Conservation (phyloP, 148 eudicot species). For the Cornus suecica region DNA sequence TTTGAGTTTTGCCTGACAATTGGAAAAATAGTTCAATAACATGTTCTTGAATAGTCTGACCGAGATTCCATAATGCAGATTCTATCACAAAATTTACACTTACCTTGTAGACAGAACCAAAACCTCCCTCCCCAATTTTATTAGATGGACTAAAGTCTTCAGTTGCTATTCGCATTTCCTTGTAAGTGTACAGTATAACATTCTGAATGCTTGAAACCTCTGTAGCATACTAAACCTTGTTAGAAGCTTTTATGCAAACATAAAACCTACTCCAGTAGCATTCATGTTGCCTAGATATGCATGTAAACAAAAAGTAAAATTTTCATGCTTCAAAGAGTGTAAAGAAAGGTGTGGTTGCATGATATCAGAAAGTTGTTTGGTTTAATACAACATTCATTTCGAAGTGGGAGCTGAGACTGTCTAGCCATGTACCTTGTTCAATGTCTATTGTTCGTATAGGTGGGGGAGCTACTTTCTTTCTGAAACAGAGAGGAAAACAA, state of each 20-base stretch:
- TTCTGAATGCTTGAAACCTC: slow-evolving; percentile 39
- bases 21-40: slow-evolving; percentile 6
- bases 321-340: neutral
- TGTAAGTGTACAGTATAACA: slow-evolving; percentile 33
- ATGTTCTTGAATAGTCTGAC: neutral
- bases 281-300: neutral
- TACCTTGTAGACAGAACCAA: slow-evolving; percentile 67
- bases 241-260: slow-evolving; percentile 11
- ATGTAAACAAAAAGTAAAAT: neutral
- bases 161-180: slow-evolving; percentile 42
- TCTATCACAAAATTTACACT: neutral
- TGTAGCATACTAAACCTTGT: slow-evolving; percentile 16
- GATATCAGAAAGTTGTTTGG: neutral
- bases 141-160: slow-evolving; percentile 40
- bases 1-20: slow-evolving; percentile 59
- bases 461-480: slow-evolving; percentile 20
- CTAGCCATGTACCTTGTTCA: slow-evolving; percentile 37
- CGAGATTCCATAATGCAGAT: neutral
- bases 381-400: neutral
- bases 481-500: slow-evolving; percentile 32
- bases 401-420: neutral
- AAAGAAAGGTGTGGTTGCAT: neutral
- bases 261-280: neutral
- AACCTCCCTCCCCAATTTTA: slow-evolving; percentile 60
- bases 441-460: slow-evolving; percentile 14